Percentiles rank a stretch among this genome's conserved stretches.
Evolutionary conservation across 1,284 basidiomycete genomes (phyloP).

Genomic region (Melampsora americana): DNA sequence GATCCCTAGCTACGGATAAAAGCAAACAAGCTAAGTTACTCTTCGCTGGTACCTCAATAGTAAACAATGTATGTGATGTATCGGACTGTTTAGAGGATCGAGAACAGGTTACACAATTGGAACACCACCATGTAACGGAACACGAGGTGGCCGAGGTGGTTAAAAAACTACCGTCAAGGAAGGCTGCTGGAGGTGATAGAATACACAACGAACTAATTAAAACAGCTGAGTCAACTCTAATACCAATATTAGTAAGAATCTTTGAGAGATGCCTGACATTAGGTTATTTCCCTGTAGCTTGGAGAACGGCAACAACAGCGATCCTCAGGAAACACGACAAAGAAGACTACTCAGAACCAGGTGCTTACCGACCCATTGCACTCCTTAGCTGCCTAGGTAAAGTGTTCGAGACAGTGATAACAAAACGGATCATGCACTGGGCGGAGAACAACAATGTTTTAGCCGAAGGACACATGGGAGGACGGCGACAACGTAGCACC

Average conservation of each 20-base stretch:
- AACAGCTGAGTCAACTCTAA: too few relatives aligned
- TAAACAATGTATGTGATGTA: not conserved
- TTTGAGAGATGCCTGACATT: not conserved
- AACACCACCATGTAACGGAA: not conserved
- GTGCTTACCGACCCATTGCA: constrained; percentile 4
- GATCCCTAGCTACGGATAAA: not conserved
- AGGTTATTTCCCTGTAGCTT: not conserved
- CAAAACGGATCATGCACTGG: too few relatives aligned
- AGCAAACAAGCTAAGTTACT: too few relatives aligned
- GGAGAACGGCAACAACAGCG: constrained; percentile 7
- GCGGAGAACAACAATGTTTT: not conserved
- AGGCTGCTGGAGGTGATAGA: not conserved
- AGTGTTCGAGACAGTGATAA: too few relatives aligned
- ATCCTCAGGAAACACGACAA: constrained; percentile 1
- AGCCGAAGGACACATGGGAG: not conserved
- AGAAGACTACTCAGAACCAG: not conserved
- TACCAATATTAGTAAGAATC: too few relatives aligned
- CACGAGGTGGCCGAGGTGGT: not conserved
- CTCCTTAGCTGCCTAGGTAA: too few relatives aligned
- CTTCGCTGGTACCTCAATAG: not conserved
- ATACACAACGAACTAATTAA: not conserved
- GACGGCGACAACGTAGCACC: too few relatives aligned
- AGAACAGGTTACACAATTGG: not conserved
- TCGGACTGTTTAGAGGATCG: not conserved
- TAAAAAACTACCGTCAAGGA: too few relatives aligned